Evolutionary conservation across 225 moss, liverwort and hornwort genomes (phyloP).

Genomic region (Ulota crispa): DNA sequence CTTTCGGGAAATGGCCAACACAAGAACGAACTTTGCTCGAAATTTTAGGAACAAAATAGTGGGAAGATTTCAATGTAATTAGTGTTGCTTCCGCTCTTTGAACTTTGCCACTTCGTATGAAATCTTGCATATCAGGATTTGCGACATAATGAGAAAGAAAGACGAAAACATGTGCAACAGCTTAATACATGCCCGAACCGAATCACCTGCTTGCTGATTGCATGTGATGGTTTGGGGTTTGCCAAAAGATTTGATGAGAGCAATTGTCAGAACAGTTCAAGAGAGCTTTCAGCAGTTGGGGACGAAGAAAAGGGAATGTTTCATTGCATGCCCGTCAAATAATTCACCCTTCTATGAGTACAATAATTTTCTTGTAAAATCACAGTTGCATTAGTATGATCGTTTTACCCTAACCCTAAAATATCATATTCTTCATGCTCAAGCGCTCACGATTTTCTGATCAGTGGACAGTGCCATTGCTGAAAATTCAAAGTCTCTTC

Average conservation of each 20-base stretch:
- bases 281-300: background rate
- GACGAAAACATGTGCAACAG: background rate
- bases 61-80: background rate
- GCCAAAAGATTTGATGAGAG: background rate
- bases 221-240: background rate
- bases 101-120: background rate
- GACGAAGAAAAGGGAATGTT: background rate
- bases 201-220: background rate
- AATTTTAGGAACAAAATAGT: background rate
- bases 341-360: background rate
- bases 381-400: background rate
- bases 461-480: background rate
- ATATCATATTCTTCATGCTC: conserved; percentile 3
- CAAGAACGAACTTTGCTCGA: background rate
- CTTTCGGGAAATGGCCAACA: background rate
- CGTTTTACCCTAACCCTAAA: conserved; percentile 3
- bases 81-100: background rate
- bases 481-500: background rate
- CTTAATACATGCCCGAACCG: background rate
- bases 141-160: background rate
- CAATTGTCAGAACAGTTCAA: background rate
- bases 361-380: background rate
- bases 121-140: background rate
- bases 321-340: background rate
- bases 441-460: background rate